Percentiles rank a stretch among this genome's conserved stretches.
Conservation (phyloP, 1,284 basidiomycete genomes). For the Singerocomus inundabilis region DNA sequence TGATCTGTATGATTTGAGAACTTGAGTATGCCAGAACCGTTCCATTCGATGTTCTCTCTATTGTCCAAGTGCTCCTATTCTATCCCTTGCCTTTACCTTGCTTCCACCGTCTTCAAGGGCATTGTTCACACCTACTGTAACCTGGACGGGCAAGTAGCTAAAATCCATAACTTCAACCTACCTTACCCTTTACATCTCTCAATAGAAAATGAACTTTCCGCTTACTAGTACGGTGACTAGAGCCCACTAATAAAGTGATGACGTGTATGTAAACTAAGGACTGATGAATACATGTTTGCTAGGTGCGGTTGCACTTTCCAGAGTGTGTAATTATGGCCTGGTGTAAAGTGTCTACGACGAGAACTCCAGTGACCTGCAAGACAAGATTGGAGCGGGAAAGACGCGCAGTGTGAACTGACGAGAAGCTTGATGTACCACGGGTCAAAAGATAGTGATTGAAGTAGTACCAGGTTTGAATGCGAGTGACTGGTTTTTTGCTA, state of each 20-base stretch:
- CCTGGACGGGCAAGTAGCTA: too few relatives aligned
- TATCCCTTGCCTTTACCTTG: too few relatives aligned
- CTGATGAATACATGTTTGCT: not conserved
- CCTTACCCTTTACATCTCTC: too few relatives aligned
- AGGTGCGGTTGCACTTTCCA: conserved; percentile 31
- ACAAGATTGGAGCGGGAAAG: not conserved
- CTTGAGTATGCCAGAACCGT: too few relatives aligned
- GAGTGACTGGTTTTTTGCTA: conserved; percentile 43
- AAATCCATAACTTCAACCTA: too few relatives aligned
- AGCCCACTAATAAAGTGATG: conserved; percentile 32
- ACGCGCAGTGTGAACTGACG: conserved; percentile 26
- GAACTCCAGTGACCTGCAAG: conserved; percentile 44
- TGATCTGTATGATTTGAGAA: too few relatives aligned
- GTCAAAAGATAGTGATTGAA: conserved; percentile 50
- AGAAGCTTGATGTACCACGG: conserved; percentile 44
- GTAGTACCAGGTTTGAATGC: conserved; percentile 57
- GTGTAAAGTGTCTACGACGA: conserved; percentile 52
- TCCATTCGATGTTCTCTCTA: too few relatives aligned
- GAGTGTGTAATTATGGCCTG: conserved; percentile 55
- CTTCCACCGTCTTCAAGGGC: too few relatives aligned
- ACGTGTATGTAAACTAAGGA: conserved; percentile 53
- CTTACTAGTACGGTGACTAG: too few relatives aligned
- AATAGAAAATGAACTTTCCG: too few relatives aligned
- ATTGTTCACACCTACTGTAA: too few relatives aligned
- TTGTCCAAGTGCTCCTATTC: too few relatives aligned